Evolutionary conservation across 1,139 yeast genomes (phyloP), one percentile per base, ranked within the genome.

Genomic region (Fermentozyma sake): DNA sequence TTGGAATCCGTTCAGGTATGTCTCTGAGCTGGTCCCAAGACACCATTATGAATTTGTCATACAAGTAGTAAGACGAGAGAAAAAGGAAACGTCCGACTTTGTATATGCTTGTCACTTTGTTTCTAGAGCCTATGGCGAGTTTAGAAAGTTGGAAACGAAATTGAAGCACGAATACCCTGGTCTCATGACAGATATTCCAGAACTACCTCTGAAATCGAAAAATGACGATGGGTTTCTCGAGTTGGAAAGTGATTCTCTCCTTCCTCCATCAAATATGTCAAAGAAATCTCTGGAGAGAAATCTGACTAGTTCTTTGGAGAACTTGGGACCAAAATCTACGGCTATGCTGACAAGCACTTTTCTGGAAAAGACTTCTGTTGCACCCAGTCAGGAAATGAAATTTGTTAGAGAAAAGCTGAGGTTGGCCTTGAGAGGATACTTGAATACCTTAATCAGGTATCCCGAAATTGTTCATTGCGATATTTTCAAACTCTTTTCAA

Each of bases 341-440:
- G n/a, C n/a, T n/a, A n/a, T n/a, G n/a, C n/a, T n/a, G n/a, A n/a
- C n/a, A n/a, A n/a, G n/a, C n/a, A n/a, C n/a, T n/a, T n/a, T n/a
- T n/a, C n/a, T n/a, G 14, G 22, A 13, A 24, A 11, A 11, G 15
- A 25, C 18, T 18, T 12, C 8, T 24, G n/a, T 11, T 16, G 14
- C 12, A 44, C 16, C 50, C 75, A 5, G 68, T 71, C 1, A 61
- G 81, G 13, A n/a, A n/a, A n/a, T n/a, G n/a, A 26, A 24, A 12
- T 42, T 59, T 19, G 43, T 42, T 6, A 46, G 66, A 23, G 97
- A 89, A 50, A 78, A 76, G 40, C 69, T 85, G 39, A 61, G 97
- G 24, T 66, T 86, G 12, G 73, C 93, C 0, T 57, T 89, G 22
- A 62, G 96, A 30, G 85, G 89, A 0, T 89, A 82, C 46, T 45